Evolutionary conservation across 331 rosid species (phyloP), one percentile per base, ranked within the genome.

Genomic region (Quercus phellos): DNA sequence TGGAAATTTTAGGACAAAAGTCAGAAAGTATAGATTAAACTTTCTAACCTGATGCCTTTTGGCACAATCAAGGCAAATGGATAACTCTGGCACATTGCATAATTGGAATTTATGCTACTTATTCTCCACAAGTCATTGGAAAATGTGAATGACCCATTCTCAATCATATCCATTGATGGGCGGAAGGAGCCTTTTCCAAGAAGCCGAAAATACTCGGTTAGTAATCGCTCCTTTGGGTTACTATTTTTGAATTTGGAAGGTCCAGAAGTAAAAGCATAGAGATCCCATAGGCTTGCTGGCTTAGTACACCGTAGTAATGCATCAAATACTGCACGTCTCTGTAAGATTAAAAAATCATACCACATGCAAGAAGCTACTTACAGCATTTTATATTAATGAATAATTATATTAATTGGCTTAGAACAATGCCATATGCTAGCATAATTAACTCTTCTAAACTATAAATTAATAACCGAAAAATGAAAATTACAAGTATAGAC

Each of bases 41-140:
- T 76, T 55, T 75, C 87, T 82, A 88, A 95, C 99, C 90, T 84
- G 60, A 95, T 85, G 78, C 76, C 56, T 69, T 86, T 86, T 73
- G 98, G 99, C 80, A 95, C 86, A 68, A 95, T 85, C 89, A 95
- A 86, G 80, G 99, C 96, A 85, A 93, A 95, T 79, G 99, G 99
- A 83, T 95, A 95, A 80, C 71, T 95, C 78, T 81, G 97, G 85
- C 96, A 95, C 90, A 93, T 60, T 74, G 87, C 69, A 82, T 93
- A 91, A 80, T 58, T 83, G 77, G 89, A 89, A 79, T 95, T 95
- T 80, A 91, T 78, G 55, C 85, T 80, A 75, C 93, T 95, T 85
- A 95, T 91, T 84, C 99, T 93, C 98, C 96, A 95, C 68, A 89
- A 77, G 61, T 91, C 90, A 86, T 91, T 95, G 75, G 94, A 93